Conservation (phyloP, 345 rosid genomes). For the Corchorus olitorius region DNA sequence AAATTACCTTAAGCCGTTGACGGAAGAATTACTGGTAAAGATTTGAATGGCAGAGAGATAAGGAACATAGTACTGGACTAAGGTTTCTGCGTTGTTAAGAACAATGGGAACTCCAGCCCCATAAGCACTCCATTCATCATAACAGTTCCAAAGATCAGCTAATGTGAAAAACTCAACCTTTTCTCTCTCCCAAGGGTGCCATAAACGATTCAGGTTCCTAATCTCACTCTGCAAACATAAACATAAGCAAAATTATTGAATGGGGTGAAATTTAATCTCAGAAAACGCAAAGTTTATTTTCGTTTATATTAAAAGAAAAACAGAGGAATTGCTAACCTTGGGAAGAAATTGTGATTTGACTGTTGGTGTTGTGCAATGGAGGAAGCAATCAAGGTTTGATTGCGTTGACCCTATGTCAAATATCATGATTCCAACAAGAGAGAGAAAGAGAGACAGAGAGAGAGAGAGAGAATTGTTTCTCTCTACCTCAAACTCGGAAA, state of each 20-base stretch:
- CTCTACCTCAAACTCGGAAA: slow-evolving; percentile 36
- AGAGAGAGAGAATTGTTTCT: slow-evolving; percentile 25
- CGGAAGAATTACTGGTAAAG: slow-evolving; percentile 73
- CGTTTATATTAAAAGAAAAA: not conserved
- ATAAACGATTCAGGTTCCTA: slow-evolving; percentile 75
- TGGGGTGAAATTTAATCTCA: not conserved
- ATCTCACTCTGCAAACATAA: slow-evolving; percentile 64
- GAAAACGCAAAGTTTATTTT: not conserved
- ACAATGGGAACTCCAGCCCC: slow-evolving; percentile 95
- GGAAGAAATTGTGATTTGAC: slow-evolving; percentile 83
- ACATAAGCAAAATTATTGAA: not conserved
- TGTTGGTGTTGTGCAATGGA: slow-evolving; percentile 75
- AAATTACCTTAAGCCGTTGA: slow-evolving; percentile 70
- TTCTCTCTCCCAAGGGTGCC: slow-evolving; percentile 97
- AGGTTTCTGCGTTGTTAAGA: slow-evolving; percentile 65
- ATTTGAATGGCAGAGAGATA: slow-evolving; percentile 97
- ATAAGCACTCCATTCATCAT: slow-evolving; percentile 99
- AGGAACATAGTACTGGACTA: slow-evolving; percentile 96
- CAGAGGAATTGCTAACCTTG: slow-evolving; percentile 48
- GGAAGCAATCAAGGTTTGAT: slow-evolving; percentile 88
- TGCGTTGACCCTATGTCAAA: slow-evolving; percentile 58
- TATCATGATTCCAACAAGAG: slow-evolving; percentile 52
- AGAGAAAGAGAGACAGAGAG: slow-evolving; percentile 29
- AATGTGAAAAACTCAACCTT: slow-evolving; percentile 80
- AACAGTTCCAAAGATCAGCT: slow-evolving; percentile 84